Percentiles rank a stretch among this genome's conserved stretches.
Conservation (phyloP, 495 filamentous ascomycete species). For the Echria macrotheca region DNA sequence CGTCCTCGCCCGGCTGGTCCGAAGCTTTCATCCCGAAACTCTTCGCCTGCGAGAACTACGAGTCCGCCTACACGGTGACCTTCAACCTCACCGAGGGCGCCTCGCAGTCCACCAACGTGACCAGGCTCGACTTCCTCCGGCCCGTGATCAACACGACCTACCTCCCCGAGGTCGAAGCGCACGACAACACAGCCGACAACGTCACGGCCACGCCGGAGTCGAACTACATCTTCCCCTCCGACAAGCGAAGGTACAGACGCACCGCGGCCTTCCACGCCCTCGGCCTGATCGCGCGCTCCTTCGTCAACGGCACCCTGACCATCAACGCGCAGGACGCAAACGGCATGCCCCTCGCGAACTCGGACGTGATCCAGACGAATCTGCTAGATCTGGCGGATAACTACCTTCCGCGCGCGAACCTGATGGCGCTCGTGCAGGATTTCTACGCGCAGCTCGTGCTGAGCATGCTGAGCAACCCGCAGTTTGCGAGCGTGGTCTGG, state of each 20-base stretch:
- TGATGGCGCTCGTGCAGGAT: constrained; percentile 19
- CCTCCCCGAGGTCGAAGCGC: constrained; percentile 22
- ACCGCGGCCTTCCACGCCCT: constrained; percentile 34
- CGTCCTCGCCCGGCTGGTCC: constrained; percentile 21
- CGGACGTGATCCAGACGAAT: constrained; percentile 31
- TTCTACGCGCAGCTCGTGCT: constrained; percentile 36
- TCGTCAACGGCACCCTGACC: constrained; percentile 35
- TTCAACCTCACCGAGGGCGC: constrained; percentile 30
- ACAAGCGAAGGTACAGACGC: constrained; percentile 24
- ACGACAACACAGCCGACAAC: constrained; percentile 35
- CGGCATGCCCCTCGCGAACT: constrained; percentile 27
- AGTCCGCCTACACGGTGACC: constrained; percentile 28
- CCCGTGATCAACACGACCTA: constrained; percentile 35
- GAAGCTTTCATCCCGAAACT: constrained; percentile 31
- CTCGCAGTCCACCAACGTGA: constrained; percentile 25
- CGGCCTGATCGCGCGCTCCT: constrained; percentile 25
- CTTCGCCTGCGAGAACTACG: constrained; percentile 36
- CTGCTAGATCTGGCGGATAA: constrained; percentile 25
- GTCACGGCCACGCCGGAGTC: constrained; percentile 28
- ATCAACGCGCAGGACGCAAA: constrained; percentile 23
- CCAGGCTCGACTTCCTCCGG: constrained; percentile 18
- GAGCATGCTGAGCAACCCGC: constrained; percentile 28
- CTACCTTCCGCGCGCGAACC: constrained; percentile 23
- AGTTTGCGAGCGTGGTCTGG: constrained; percentile 34
- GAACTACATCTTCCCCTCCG: constrained; percentile 30